Base-by-base conservation (phyloP, 345 rosid species). In the Rhodamnia rubescens region DNA sequence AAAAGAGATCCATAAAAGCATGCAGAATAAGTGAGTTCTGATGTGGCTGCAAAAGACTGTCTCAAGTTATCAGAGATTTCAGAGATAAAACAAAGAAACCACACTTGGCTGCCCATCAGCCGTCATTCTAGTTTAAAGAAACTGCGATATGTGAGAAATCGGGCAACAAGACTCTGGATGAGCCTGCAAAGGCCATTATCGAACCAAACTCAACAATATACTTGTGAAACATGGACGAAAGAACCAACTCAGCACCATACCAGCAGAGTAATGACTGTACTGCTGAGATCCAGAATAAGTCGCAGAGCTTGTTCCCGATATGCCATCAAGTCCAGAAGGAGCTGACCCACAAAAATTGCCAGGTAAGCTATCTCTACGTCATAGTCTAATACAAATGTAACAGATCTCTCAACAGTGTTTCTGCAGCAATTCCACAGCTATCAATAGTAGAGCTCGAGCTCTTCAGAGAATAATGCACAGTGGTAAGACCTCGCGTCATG, bases 1-100 rank as follows among this genome's bases (percentile, higher is more conserved):
- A 97, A 88, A 96, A 97, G 86, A 97, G 96, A 92, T 96, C 99
- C 99, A 97, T 97, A 90, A 97, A 97, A 2, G 98, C 98, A 83
- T 97, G 98, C 61, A 97, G 93, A 86, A 97, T 96, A 84, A 97
- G 98, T 21, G 99, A 97, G 91, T 97, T 97, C 91, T 97, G 99
- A 92, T 96, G 98, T 81, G 99, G 99, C 99, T 97, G 99, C 96
- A 94, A 93, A 92, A 92, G 86, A 89, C 92, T 88, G 91, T 91
- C 90, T 89, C 88, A 89, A 87, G 93, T 96, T 91, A 94, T 89
- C 86, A 91, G 94, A 89, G 89, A 91, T 92, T 87, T 88, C 88
- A 90, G 84, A 82, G 42, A 82, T 8, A 53, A 69, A 69, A 36
- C 42, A 36, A 32, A 69, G 47, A 69, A 69, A 32, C 7, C 26